Base-by-base conservation (phyloP, 2,329 filamentous ascomycete species). In the Stemphylium lycopersici region DNA sequence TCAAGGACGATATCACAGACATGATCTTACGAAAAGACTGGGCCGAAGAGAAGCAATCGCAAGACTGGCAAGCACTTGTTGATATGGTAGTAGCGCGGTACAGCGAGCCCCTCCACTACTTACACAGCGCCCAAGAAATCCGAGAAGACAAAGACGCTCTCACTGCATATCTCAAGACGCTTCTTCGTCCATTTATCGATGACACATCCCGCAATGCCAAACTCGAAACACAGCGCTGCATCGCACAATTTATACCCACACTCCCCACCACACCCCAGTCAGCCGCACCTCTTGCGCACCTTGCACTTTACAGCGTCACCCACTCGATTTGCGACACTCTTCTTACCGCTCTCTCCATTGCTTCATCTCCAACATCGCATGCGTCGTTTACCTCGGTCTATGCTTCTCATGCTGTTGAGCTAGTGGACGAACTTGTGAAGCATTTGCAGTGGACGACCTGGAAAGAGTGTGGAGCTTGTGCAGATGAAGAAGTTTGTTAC, bases 71-170 rank as follows among this genome's bases (percentile, higher is more conserved):
- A 67, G 80, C 76, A 0, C 77, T 89, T 1, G 80, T 82, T 0
- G 90, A 93, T 62, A 81, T 89, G 78, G 77, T 92, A 3, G 78
- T 90, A 3, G 70, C 78, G 4, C 81, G 89, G 1, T 91, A 88
- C 63, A 80, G 81, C 3, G 76, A 82, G 29, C 78, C 85, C 20
- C 73, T 92, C 24, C 71, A 74, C 37, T 66, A 72, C 46, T 59
- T 78, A 16, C 53, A 59, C 24, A 55, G 54, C 20, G 34, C 52
- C 24, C 6, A 33, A 40, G 8, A 49, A 44, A 36, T 72, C 49
- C 48, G 71, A 45, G 24, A 37, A 43, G 31, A 54, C 61, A 61
- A 54, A 43, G 33, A 63, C 6, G 52, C 55, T 4, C 60, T 77
- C 22, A 60, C 65, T 15, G 37, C 32, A 2, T 70, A 76, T 39